A percentile compares a stretch with the other conserved stretches of the same genome.
These are phyloP conservation scores for Yarrowia keelungensis DNA, from an alignment of 805 yeast genomes.

Conservation along the genomic window DNA sequence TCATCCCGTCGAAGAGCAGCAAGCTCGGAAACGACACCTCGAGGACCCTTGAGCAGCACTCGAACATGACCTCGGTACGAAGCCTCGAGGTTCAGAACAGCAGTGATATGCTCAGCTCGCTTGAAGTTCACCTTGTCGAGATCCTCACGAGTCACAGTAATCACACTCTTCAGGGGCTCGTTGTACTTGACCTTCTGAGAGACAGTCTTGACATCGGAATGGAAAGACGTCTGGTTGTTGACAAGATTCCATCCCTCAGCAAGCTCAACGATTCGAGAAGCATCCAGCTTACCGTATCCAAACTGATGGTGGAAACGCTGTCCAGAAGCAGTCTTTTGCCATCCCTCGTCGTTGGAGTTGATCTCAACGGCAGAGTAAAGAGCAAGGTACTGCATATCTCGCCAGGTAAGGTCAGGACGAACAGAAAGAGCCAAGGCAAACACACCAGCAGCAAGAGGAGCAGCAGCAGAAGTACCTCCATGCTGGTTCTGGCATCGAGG, in stretches of 20 bases:
- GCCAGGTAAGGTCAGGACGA: constrained; percentile 90
- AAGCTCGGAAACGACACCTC: constrained; percentile 72
- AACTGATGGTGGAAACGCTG: constrained; percentile 80
- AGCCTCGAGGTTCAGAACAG: constrained; percentile 74
- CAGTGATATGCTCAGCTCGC: constrained; percentile 83
- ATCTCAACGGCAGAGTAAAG: constrained; percentile 74
- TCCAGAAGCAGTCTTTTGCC: constrained; percentile 75
- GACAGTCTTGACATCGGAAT: constrained; percentile 54
- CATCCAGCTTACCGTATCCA: constrained; percentile 93
- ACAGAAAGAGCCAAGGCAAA: constrained; percentile 81
- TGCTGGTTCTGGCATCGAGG: constrained; percentile 71
- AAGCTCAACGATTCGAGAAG: constrained; percentile 70
- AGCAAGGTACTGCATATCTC: constrained; percentile 88
- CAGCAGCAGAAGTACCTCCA: constrained; percentile 99
- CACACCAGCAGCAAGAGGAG: constrained; percentile 97
- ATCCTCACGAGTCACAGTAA: constrained; percentile 58
- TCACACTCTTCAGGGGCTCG: constrained; percentile 42
- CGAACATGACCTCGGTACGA: constrained; percentile 72
- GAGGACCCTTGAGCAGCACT: constrained; percentile 73
- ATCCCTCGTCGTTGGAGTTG: constrained; percentile 68
- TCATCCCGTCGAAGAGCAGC: constrained; percentile 74
- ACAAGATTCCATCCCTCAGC: constrained; percentile 82
- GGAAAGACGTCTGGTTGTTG: constrained; percentile 90
- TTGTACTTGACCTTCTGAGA: constrained; percentile 43
- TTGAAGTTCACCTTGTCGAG: constrained; percentile 66